Percentiles rank a stretch among this genome's conserved stretches.
Conservation (phyloP, 257 asterid species). For the Henckelia pumila region DNA sequence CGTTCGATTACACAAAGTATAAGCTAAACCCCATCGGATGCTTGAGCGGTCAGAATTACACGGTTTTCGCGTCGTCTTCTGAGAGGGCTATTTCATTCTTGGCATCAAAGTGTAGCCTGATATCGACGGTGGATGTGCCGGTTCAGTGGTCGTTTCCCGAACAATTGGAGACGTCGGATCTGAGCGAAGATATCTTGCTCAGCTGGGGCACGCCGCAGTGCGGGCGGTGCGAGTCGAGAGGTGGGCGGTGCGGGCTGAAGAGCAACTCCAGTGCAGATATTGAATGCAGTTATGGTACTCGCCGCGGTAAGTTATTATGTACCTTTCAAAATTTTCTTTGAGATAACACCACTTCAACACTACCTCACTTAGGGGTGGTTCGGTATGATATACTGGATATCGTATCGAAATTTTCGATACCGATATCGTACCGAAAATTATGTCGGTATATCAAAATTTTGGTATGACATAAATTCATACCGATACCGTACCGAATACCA, state of each 20-base stretch:
- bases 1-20: slow-evolving; percentile 23
- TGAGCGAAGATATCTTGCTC: slow-evolving; percentile 38
- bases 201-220: slow-evolving; percentile 46
- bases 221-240: slow-evolving; percentile 44
- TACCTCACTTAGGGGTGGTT: too few species aligned
- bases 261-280: slow-evolving; percentile 19
- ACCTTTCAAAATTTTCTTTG: too few species aligned
- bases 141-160: slow-evolving; percentile 40
- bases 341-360: too few species aligned
- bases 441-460: too few species aligned
- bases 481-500: too few species aligned
- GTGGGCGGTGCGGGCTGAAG: slow-evolving; percentile 42
- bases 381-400: too few species aligned
- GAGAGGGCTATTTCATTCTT: slow-evolving; percentile 23
- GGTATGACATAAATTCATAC: too few species aligned
- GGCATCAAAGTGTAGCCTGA: slow-evolving; percentile 30
- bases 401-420: too few species aligned
- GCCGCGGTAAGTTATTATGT: slow-evolving; percentile 30
- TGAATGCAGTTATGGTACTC: slow-evolving; percentile 34
- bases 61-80: slow-evolving; percentile 46
- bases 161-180: slow-evolving; percentile 44
- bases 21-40: slow-evolving; percentile 41
- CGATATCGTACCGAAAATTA: too few species aligned
- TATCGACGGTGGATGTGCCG: slow-evolving; percentile 47
- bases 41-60: slow-evolving; percentile 41